phyloP scores from a whole-genome alignment of 805 yeast species.

The Candida takata region DNA sequence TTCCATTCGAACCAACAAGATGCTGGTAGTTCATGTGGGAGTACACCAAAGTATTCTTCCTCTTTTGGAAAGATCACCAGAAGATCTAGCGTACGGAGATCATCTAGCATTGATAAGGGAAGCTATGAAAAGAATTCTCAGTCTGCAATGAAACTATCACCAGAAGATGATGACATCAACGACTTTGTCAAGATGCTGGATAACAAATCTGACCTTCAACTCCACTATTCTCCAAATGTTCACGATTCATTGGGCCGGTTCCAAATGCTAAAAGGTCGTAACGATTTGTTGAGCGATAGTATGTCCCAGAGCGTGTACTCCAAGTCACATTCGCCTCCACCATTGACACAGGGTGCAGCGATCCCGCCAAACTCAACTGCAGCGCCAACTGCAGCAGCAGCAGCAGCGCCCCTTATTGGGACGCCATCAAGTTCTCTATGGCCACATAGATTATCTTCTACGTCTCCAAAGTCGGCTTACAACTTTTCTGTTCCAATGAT shows the following conservation, averaged over 20 bases:
- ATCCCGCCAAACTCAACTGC: too few species aligned
- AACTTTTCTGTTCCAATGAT: slow-evolving; percentile 16
- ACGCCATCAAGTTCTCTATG: slow-evolving; percentile 6
- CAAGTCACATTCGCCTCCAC: slow-evolving; percentile 17
- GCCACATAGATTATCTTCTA: slow-evolving; percentile 19
- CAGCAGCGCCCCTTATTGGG: neutral
- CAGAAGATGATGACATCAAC: slow-evolving; percentile 43
- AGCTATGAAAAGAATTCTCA: neutral
- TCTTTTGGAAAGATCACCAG: slow-evolving; percentile 70
- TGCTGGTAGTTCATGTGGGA: slow-evolving; percentile 30
- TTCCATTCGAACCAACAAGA: slow-evolving; percentile 8
- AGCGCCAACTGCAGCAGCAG: neutral
- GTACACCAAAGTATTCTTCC: slow-evolving; percentile 59
- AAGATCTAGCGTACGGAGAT: slow-evolving; percentile 32
- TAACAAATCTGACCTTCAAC: slow-evolving; percentile 46
- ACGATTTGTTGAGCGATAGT: slow-evolving; percentile 50
- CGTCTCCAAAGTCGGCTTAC: slow-evolving; percentile 26
- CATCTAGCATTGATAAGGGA: slow-evolving; percentile 25
- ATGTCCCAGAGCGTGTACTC: slow-evolving; percentile 41
- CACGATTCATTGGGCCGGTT: slow-evolving; percentile 44
- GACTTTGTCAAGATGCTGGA: slow-evolving; percentile 71
- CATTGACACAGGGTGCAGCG: too few species aligned
- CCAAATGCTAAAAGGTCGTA: slow-evolving; percentile 45
- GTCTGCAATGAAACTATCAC: neutral
- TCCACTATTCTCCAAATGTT: slow-evolving; percentile 24